Base-by-base conservation (phyloP, 2,329 filamentous ascomycete species). In the Neofusicoccum umdonicola region DNA sequence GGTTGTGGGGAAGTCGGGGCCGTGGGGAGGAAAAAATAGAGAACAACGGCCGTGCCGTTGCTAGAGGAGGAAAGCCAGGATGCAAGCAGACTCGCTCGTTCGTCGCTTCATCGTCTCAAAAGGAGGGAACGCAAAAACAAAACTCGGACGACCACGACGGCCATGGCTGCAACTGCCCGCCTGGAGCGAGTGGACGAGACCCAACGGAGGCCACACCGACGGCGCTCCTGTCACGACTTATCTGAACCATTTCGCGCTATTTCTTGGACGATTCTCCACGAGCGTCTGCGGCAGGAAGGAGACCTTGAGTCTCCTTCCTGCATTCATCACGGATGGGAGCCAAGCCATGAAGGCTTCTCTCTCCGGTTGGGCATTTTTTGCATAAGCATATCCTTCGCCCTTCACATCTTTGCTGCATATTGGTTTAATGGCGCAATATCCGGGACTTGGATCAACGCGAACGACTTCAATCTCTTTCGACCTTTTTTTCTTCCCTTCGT, bases 111-210 rank as follows among this genome's bases (percentile, higher is more conserved):
- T 47, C 56, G 31, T 31, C 27, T 31, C 12, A 11, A 42, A n/a
- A 13, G 27, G 54, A 37, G 39, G 39, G n/a, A 58, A 34, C 19
- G n/a, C 35, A 22, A 42, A 56, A 45, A 35, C 9, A 60, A 58
- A 19, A 47, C 42, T 60, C 56, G 56, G 42, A 60, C 56, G 56
- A 60, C 56, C 56, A 60, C 56, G 56, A 47, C 42, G 56, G 56
- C 56, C 56, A 60, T 47, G 56, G 56, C 56, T 60, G 56, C 56
- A 60, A 42, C 56, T 60, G 42, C 42, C 56, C 56, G 56, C 56
- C 56, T 22, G 56, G 56, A 60, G 56, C 56, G 56, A 60, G 51
- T 63, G 61, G 56, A 60, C 56, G 56, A 60, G 56, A 45, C 27
- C 17, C n/a, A 47, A 45, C 15, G 56, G 56, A 47, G 56, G 56